Percentiles rank a stretch among this genome's conserved stretches.
These are phyloP conservation scores for Penicillium daleae DNA, from an alignment of 495 filamentous ascomycete species.

Conservation along the genomic window DNA sequence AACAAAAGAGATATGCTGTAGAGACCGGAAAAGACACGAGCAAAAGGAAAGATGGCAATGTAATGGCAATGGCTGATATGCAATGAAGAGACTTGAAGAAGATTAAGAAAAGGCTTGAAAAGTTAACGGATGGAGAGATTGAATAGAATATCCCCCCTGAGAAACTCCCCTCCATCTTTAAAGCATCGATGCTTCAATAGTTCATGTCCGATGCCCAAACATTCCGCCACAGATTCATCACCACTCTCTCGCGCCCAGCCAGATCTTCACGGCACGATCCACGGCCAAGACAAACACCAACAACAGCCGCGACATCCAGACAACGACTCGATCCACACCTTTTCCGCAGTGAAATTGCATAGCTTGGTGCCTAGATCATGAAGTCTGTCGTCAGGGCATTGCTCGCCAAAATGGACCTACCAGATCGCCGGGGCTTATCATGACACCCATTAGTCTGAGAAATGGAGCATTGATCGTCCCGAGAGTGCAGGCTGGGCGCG, in stretches of 20 bases:
- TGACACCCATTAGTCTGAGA: conserved; percentile 22
- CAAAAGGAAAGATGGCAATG: neutral
- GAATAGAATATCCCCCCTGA: neutral
- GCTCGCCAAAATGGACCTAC: conserved; percentile 23
- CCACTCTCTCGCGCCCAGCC: neutral
- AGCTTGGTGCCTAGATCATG: conserved; percentile 6
- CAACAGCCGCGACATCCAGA: neutral
- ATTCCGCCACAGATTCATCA: conserved; percentile 6
- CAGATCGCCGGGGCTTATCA: conserved; percentile 23
- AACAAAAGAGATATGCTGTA: neutral
- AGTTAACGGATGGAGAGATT: neutral
- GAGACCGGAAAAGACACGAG: neutral
- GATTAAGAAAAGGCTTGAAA: neutral
- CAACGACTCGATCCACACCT: neutral
- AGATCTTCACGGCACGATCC: neutral
- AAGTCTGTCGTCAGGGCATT: neutral
- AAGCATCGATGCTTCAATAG: neutral
- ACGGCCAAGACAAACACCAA: conserved; percentile 14
- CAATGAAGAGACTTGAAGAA: neutral
- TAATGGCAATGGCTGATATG: conserved; percentile 1
- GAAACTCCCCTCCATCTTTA: neutral
- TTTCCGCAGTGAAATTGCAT: neutral
- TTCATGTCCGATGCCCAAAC: neutral
- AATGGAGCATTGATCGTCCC: conserved; percentile 22
- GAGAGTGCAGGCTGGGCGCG: conserved; percentile 19